A percentile compares a stretch with the other conserved stretches of the same genome.
Conservation (phyloP, 192 early-diverging fungal genomes). For the Paraglomus occultum region DNA sequence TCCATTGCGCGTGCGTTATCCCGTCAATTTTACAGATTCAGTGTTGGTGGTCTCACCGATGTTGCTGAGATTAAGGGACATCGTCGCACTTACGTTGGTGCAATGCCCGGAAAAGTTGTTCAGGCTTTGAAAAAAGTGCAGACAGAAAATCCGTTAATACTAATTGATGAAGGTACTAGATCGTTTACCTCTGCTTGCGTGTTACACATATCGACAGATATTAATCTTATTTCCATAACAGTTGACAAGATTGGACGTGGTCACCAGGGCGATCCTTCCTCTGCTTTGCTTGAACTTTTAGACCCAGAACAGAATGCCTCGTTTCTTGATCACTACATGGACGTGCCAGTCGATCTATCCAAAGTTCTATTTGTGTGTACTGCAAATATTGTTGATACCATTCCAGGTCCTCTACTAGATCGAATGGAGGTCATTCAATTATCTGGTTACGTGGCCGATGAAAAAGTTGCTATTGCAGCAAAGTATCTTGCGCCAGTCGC, state of each 20-base stretch:
- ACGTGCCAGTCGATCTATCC: slow-evolving; percentile 96
- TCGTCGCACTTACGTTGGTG: slow-evolving; percentile 97
- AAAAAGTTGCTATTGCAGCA: slow-evolving; percentile 93
- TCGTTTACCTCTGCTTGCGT: slow-evolving; percentile 29
- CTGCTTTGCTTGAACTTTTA: slow-evolving; percentile 91
- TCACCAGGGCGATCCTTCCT: slow-evolving; percentile 97
- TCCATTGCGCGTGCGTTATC: slow-evolving; percentile 93
- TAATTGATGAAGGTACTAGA: slow-evolving; percentile 86
- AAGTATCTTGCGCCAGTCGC: slow-evolving; percentile 88
- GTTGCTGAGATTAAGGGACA: slow-evolving; percentile 99
- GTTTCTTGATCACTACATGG: slow-evolving; percentile 99
- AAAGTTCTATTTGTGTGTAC: slow-evolving; percentile 99
- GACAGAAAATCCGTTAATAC: slow-evolving; percentile 94
- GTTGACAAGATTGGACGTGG: slow-evolving; percentile 98
- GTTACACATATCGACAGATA: background rate
- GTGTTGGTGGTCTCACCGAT: slow-evolving; percentile 95
- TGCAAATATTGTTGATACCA: slow-evolving; percentile 96
- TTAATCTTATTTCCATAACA: slow-evolving; percentile 1
- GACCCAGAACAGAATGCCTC: slow-evolving; percentile 98
- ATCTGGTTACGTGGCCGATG: slow-evolving; percentile 86
- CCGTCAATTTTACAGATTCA: slow-evolving; percentile 96
- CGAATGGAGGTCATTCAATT: slow-evolving; percentile 98
- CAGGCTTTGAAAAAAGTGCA: slow-evolving; percentile 99
- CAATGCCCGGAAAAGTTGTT: slow-evolving; percentile 99
- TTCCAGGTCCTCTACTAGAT: slow-evolving; percentile 96